Conservation (phyloP, 2,329 filamentous ascomycete species). For the Aureobasidium sp. region DNA sequence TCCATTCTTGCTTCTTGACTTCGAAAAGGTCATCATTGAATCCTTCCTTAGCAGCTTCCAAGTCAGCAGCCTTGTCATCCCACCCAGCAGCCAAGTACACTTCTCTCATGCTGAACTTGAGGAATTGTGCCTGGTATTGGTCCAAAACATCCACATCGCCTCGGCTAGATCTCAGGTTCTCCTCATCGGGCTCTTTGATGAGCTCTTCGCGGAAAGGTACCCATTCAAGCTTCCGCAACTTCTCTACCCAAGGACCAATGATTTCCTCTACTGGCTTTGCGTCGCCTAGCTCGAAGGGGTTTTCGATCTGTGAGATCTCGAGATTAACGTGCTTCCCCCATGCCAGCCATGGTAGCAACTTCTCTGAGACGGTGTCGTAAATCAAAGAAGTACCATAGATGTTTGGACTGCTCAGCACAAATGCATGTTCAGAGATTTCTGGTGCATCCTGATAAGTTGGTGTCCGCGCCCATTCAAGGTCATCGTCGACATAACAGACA, state of each 20-base stretch:
- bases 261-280: background rate
- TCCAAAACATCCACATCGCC: background rate
- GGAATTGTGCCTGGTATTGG: background rate
- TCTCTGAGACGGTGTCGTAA: background rate
- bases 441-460: background rate
- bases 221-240: background rate
- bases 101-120: background rate
- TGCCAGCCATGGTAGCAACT: background rate
- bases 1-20: background rate
- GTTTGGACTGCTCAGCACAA: constrained; percentile 3
- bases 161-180: background rate
- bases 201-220: background rate
- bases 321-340: background rate
- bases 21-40: background rate
- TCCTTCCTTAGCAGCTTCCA: background rate
- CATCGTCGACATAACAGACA: background rate
- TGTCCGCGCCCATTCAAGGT: background rate
- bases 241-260: background rate
- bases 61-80: constrained; percentile 18
- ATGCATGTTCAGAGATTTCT: background rate
- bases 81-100: background rate
- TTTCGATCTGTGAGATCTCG: background rate
- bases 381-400: background rate
- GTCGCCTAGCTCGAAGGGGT: background rate
- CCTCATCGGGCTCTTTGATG: background rate